Base-by-base conservation (phyloP, 805 yeast genomes). In the Candida takata region DNA sequence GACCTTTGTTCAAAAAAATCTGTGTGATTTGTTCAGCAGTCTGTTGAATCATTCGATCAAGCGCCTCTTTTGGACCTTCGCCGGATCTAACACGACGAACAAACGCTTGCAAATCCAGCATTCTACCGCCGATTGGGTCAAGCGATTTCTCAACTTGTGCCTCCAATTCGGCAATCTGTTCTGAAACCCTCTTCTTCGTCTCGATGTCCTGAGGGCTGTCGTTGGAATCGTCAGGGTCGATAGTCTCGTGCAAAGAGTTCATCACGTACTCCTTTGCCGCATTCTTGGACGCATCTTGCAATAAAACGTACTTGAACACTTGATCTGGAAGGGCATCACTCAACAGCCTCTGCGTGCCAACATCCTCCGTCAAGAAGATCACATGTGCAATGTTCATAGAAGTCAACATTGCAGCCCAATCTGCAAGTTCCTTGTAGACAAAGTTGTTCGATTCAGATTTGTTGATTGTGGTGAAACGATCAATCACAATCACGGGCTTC, bases 71-170 rank as follows among this genome's bases (percentile, higher is more conserved):
- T 3, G 95, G 94, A 7, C 73, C 55, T 54, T 92, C 98, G 6
- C 98, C 98, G 1, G 90, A 77, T 48, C 78, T 78, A 13, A 92
- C 73, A 34, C 97, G 80, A 54, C 97, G 73, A 2, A 82, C 82
- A 60, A 85, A 87, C 20, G 90, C 80, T 58, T 92, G 96, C 34
- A 92, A 66, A 57, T 92, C 98, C 30, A 87, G 68, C 88, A 90
- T 83, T 43, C 98, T 76, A 27, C 98, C 98, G 15, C 98, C 98
- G 19, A 92, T 61, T 10, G 95, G 94, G 19, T 64, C 74, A 24
- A 88, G 61, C 23, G 79, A 70, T 5, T 62, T 58, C 17, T 74
- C 79, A 17, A 87, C 65, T 8, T 66, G 68, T 2, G 52, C 42
- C 10, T 47, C 42, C 5, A 56, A 42, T 16, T 48, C 45, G 6